Evolutionary conservation across 371 early-diverging fungal species (phyloP), one percentile per base, ranked within the genome.

Genomic region (Homolaphlyctis polyrhiza): DNA sequence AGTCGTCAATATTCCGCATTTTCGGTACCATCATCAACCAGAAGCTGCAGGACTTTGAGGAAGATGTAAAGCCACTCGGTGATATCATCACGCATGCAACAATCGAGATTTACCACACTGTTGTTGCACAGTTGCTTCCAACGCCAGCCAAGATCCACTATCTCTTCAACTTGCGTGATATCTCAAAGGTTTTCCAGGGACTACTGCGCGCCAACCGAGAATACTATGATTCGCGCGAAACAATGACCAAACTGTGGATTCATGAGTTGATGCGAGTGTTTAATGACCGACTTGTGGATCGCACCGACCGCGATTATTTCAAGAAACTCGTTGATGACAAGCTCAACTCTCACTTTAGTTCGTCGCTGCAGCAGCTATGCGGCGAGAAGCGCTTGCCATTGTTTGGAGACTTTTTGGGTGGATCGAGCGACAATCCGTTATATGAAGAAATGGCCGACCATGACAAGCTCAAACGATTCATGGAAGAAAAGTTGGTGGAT

Each of bases 81-180:
- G 81, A 78, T 34, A 67, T 76, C 18, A 74, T 84, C 45, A 78
- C 83, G 0, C 71, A 71, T 33, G 72, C 80, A 1, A 83, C 81
- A 1, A 67, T 83, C 30, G 83, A 81, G 58, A 74, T 84, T 18
- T 83, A 78, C 61, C 71, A 80, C 64, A 66, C 76, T 0, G 70
- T 83, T 4, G 67, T 69, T 4, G 60, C 74, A 1, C 69, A 79
- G 33, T 71, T 84, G 1, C 66, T 84, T 23, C 84, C 85, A 2
- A 84, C 85, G 16, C 84, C 84, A 13, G 73, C 79, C 5, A 78
- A 78, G 57, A 77, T 77, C 30, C 85, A 84, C 64, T 84, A 84
- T 60, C 61, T 78, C 16, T 84, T 84, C 71, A 84, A 84, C 62
- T 65, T 84, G 47, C 67, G 85, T 2, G 84, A 84, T 48, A 76